A percentile compares a stretch with the other conserved stretches of the same genome.
phyloP scores from a whole-genome alignment of 1,284 basidiomycete genomes.

The Violaceomyces palustris region DNA sequence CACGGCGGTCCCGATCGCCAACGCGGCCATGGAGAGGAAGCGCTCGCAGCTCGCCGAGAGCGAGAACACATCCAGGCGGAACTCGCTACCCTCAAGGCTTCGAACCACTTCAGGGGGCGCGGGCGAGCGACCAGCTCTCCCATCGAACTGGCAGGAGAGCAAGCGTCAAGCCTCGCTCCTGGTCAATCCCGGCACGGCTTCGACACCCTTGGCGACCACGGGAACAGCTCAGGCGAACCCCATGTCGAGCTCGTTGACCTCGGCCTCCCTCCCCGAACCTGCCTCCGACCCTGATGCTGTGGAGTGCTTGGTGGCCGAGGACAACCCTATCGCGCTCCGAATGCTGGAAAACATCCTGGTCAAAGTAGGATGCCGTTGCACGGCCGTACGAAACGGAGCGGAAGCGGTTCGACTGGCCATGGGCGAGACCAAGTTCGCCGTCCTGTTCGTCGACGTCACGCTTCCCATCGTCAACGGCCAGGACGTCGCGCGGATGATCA shows the following conservation, averaged over 20 bases:
- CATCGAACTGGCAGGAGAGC: slow-evolving; percentile 14
- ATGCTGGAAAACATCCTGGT: slow-evolving; percentile 81
- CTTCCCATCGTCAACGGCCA: slow-evolving; percentile 91
- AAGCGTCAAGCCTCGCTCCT: background rate
- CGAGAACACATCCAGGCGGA: slow-evolving; percentile 65
- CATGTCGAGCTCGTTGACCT: background rate
- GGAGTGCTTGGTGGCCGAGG: slow-evolving; percentile 88
- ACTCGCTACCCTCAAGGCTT: slow-evolving; percentile 79
- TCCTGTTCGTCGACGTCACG: slow-evolving; percentile 78
- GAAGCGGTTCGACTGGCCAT: slow-evolving; percentile 94
- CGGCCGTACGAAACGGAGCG: slow-evolving; percentile 89
- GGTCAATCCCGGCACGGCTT: background rate
- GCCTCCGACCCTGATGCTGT: slow-evolving; percentile 57
- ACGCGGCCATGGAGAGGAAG: slow-evolving; percentile 28
- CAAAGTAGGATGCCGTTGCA: slow-evolving; percentile 85
- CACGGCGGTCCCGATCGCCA: background rate
- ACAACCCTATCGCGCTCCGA: slow-evolving; percentile 69
- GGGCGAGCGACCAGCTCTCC: slow-evolving; percentile 17
- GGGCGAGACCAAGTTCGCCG: slow-evolving; percentile 75
- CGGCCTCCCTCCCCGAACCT: background rate
- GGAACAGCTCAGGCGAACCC: background rate
- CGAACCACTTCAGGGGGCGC: slow-evolving; percentile 70
- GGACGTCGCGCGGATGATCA: slow-evolving; percentile 85
- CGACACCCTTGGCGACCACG: no score
- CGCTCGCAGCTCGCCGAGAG: slow-evolving; percentile 57